Evolutionary conservation across 2,329 filamentous ascomycete genomes (phyloP).

Genomic region (Mollisiaceae sp.): DNA sequence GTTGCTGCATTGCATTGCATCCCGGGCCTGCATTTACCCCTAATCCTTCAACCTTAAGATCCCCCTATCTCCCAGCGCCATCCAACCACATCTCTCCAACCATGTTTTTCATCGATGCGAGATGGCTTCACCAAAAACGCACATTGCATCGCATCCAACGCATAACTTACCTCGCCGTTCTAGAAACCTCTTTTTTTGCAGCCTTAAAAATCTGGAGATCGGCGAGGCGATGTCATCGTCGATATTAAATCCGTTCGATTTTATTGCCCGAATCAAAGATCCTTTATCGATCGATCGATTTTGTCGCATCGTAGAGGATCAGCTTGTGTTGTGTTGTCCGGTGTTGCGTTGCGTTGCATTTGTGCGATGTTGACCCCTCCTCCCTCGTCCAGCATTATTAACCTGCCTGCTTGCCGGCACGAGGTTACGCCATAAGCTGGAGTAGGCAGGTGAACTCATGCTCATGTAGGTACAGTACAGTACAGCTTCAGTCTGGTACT

Average conservation of each 20-base stretch:
- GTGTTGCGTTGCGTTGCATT: too few relatives aligned
- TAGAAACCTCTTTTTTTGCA: not conserved
- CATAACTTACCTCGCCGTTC: not conserved
- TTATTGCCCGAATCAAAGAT: not conserved
- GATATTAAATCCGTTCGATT: not conserved
- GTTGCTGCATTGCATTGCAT: not conserved
- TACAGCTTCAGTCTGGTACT: too few relatives aligned
- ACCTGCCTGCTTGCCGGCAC: too few relatives aligned
- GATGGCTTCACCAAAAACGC: not conserved
- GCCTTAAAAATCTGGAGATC: not conserved
- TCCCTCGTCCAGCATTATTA: too few relatives aligned
- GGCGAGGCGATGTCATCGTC: not conserved
- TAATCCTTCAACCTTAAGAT: conserved; percentile 9
- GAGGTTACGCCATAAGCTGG: too few relatives aligned
- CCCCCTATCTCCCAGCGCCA: conserved; percentile 9
- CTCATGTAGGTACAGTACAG: too few relatives aligned
- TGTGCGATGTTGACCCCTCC: too few relatives aligned
- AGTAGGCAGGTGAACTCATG: too few relatives aligned
- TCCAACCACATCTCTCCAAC: not conserved
- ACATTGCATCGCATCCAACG: not conserved
- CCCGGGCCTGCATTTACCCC: conserved; percentile 4
- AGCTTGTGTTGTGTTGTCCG: not conserved
- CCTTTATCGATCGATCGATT: not conserved
- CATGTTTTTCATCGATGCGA: not conserved
- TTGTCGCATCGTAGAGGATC: too few relatives aligned